Conservation (phyloP, 768 basidiomycete genomes). For the Auricularia sp. region DNA sequence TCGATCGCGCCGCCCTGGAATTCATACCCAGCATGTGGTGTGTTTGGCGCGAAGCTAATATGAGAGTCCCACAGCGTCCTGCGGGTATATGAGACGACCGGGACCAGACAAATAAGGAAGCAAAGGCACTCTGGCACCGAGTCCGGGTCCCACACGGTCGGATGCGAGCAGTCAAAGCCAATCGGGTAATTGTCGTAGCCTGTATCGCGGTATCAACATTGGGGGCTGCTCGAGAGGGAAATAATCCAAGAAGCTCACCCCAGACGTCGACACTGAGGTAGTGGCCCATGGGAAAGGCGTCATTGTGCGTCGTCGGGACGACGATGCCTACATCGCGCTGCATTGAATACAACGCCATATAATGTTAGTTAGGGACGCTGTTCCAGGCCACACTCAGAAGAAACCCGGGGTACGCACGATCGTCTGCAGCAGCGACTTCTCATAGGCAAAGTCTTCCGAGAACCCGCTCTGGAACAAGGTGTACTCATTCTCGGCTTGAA, state of each 20-base stretch:
- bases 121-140: neutral
- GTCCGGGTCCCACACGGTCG: conserved; percentile 30
- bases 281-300: conserved; percentile 13
- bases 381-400: neutral
- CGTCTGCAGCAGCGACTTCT: conserved; percentile 3
- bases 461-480: conserved; percentile 7
- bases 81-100: neutral
- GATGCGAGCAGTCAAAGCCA: conserved; percentile 44
- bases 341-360: neutral
- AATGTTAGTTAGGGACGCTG: too few species aligned
- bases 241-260: conserved; percentile 18
- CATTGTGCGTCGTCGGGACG: conserved; percentile 20
- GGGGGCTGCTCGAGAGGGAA: conserved; percentile 3
- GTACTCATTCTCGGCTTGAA: conserved; percentile 42
- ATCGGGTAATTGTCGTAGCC: conserved; percentile 32
- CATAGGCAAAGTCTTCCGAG: neutral
- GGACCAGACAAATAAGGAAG: neutral
- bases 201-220: neutral
- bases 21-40: conserved; percentile 34
- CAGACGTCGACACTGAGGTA: conserved; percentile 13
- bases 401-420: neutral
- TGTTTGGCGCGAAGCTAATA: conserved; percentile 26
- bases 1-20: conserved; percentile 46
- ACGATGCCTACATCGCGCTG: conserved; percentile 12
- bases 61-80: conserved; percentile 26